These are phyloP conservation scores for Boletus fagicola DNA, from an alignment of 768 basidiomycete species.

Conservation along the genomic window DNA sequence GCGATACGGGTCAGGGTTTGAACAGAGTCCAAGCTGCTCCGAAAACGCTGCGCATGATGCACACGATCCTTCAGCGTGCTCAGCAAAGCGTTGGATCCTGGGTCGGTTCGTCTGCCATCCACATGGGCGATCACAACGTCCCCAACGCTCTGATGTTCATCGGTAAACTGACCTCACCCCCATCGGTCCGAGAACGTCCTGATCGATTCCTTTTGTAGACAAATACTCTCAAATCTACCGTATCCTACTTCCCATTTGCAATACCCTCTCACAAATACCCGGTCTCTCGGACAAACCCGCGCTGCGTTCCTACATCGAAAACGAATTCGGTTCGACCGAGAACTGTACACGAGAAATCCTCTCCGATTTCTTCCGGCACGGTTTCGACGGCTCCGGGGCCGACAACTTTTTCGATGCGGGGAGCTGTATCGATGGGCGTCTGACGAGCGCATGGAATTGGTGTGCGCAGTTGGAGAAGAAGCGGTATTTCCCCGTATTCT, in stretches of 20 bases:
- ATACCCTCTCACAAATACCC: slow-evolving; percentile 72
- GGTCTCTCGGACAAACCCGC: slow-evolving; percentile 65
- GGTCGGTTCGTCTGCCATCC: slow-evolving; percentile 85
- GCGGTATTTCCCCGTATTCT: slow-evolving; percentile 74
- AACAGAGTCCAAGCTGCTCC: slow-evolving; percentile 86
- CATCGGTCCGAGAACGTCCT: background rate
- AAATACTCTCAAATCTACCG: slow-evolving; percentile 92
- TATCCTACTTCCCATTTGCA: slow-evolving; percentile 85
- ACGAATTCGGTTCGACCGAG: slow-evolving; percentile 78
- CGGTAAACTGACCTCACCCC: slow-evolving; percentile 34
- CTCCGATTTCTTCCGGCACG: slow-evolving; percentile 83
- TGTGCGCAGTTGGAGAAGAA: slow-evolving; percentile 85
- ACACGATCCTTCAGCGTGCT: slow-evolving; percentile 78
- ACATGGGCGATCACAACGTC: slow-evolving; percentile 79
- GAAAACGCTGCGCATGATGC: slow-evolving; percentile 90
- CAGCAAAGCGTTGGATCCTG: slow-evolving; percentile 78
- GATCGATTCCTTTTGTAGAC: slow-evolving; percentile 38
- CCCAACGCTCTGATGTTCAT: slow-evolving; percentile 77
- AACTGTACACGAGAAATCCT: slow-evolving; percentile 69
- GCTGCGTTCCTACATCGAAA: slow-evolving; percentile 71
- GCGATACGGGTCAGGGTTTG: slow-evolving; percentile 88
- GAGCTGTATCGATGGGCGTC: slow-evolving; percentile 76
- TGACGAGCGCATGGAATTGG: slow-evolving; percentile 94
- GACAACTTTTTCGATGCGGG: slow-evolving; percentile 91
- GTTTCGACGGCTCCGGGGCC: slow-evolving; percentile 87